These are phyloP conservation scores for Verticillium nubilum DNA, from an alignment of 2,329 filamentous ascomycete species.

Conservation along the genomic window DNA sequence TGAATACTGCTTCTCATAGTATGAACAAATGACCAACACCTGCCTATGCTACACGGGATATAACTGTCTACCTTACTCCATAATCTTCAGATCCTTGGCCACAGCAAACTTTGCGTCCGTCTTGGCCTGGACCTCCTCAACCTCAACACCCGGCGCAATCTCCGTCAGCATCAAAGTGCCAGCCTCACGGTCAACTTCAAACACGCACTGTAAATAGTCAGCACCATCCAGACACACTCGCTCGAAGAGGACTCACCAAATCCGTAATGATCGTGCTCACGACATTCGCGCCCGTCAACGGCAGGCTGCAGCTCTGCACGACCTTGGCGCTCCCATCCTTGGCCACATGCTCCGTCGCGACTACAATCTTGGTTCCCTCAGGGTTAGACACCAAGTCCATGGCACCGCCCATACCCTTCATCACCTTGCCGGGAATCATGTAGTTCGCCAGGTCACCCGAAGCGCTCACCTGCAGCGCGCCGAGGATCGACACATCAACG, in stretches of 20 bases:
- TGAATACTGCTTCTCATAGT: too few species aligned
- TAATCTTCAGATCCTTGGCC: constrained; percentile 47
- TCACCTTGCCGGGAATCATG: constrained; percentile 83
- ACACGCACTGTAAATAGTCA: constrained; percentile 50
- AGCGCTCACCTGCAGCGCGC: constrained; percentile 75
- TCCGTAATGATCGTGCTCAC: constrained; percentile 72
- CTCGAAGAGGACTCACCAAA: constrained; percentile 44
- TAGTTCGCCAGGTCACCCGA: constrained; percentile 80
- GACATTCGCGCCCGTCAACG: constrained; percentile 60
- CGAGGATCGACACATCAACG: constrained; percentile 78
- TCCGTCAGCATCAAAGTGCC: constrained; percentile 64
- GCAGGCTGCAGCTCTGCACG: constrained; percentile 57
- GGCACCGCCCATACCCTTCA: constrained; percentile 82
- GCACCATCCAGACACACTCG: background rate
- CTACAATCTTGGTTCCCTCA: constrained; percentile 66
- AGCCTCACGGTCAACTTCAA: constrained; percentile 58
- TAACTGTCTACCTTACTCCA: constrained; percentile 25
- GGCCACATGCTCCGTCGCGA: constrained; percentile 64
- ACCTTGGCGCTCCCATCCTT: constrained; percentile 65
- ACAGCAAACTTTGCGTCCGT: constrained; percentile 65
- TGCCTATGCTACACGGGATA: background rate
- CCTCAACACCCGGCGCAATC: constrained; percentile 60
- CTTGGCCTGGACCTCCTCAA: constrained; percentile 65
- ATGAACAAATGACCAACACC: too few species aligned
- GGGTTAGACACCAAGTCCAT: constrained; percentile 72